These are phyloP conservation scores for Trichosporon ovoides DNA, from an alignment of 1,284 basidiomycete genomes.

Conservation along the genomic window DNA sequence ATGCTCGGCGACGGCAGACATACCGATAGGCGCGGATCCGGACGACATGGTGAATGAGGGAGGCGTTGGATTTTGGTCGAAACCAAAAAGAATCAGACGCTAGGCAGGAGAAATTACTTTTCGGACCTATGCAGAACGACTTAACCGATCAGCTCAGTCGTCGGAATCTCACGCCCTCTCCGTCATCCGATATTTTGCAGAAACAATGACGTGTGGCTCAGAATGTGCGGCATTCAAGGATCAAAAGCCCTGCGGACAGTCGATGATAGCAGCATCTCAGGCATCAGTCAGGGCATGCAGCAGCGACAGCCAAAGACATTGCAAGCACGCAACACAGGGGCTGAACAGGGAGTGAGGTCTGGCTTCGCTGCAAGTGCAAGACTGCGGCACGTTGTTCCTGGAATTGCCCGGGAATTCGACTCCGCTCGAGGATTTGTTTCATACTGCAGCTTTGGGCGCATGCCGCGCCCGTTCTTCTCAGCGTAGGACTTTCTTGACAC, in stretches of 20 bases:
- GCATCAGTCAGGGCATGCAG: background rate
- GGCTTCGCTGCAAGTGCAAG: too few species aligned
- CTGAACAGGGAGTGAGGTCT: too few species aligned
- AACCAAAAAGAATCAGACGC: background rate
- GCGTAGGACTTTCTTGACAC: background rate
- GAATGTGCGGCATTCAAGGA: background rate
- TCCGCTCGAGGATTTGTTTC: background rate
- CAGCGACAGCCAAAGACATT: too few species aligned
- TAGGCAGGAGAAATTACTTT: background rate
- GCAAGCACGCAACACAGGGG: too few species aligned
- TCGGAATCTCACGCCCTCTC: background rate
- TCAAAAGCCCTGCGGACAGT: too few species aligned
- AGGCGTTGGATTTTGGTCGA: background rate
- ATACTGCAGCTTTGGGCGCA: background rate
- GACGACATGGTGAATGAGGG: background rate
- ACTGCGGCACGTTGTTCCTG: too few species aligned
- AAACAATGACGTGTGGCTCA: background rate
- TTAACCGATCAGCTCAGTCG: slow-evolving; percentile 1
- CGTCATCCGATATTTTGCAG: background rate
- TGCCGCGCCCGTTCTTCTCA: background rate
- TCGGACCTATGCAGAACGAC: slow-evolving; percentile 1
- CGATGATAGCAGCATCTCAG: background rate
- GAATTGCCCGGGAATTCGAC: too few species aligned
- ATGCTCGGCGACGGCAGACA: background rate
- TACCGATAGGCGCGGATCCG: slow-evolving; percentile 7